Percentiles rank a stretch among this genome's conserved stretches.
Conservation (phyloP, 2,329 filamentous ascomycete genomes). For the Stagonosporopsis tanaceti region DNA sequence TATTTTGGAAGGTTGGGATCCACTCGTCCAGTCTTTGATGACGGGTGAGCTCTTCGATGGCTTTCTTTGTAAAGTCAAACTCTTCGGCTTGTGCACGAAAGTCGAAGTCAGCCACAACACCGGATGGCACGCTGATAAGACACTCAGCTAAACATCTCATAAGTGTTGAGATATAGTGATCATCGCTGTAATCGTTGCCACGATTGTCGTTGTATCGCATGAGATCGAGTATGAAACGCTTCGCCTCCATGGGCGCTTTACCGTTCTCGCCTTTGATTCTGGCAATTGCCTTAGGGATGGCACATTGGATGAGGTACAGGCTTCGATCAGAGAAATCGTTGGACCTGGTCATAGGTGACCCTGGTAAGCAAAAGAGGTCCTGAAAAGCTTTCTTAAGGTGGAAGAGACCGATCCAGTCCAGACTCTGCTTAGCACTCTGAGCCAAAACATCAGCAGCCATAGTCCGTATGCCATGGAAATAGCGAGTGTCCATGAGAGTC, state of each 20-base stretch:
- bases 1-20: slow-evolving; percentile 71
- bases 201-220: slow-evolving; percentile 94
- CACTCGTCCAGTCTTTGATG: slow-evolving; percentile 72
- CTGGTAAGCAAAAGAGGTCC: slow-evolving; percentile 84
- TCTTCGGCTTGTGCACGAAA: slow-evolving; percentile 61
- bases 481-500: slow-evolving; percentile 88
- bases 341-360: slow-evolving; percentile 78
- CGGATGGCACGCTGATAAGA: slow-evolving; percentile 48
- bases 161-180: slow-evolving; percentile 84
- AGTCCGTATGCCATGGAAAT: slow-evolving; percentile 90
- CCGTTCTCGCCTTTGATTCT: slow-evolving; percentile 77
- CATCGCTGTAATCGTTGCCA: slow-evolving; percentile 87
- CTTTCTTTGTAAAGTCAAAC: slow-evolving; percentile 62
- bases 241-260: slow-evolving; percentile 79
- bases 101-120: slow-evolving; percentile 48
- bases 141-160: slow-evolving; percentile 70
- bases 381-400: slow-evolving; percentile 88
- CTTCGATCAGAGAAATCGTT: slow-evolving; percentile 93
- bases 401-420: slow-evolving; percentile 78
- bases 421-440: slow-evolving; percentile 66
- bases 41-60: slow-evolving; percentile 68
- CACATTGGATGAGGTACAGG: slow-evolving; percentile 82
- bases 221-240: slow-evolving; percentile 86
- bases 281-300: slow-evolving; percentile 82
- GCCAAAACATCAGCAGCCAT: slow-evolving; percentile 83